A percentile compares a stretch with the other conserved stretches of the same genome.
Conservation (phyloP, 768 basidiomycete species). For the Punctularia strigosozonata region DNA sequence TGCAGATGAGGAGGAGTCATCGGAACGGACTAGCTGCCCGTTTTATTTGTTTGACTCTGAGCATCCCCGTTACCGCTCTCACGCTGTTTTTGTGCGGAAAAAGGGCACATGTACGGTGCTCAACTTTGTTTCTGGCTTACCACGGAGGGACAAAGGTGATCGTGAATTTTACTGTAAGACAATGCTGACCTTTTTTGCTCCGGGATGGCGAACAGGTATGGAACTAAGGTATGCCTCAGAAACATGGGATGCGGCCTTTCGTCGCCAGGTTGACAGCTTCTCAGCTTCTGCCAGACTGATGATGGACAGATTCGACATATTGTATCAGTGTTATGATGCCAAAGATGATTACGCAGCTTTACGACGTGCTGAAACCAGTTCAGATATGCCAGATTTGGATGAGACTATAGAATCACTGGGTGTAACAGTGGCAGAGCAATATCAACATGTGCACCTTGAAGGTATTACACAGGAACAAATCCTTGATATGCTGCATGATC, state of each 20-base stretch:
- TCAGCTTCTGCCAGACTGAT: conserved; percentile 7
- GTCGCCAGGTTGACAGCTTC: conserved; percentile 7
- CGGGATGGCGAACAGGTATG: conserved; percentile 13
- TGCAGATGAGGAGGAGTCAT: background rate
- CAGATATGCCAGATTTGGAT: background rate
- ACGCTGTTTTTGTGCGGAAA: background rate
- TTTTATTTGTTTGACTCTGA: conserved; percentile 9
- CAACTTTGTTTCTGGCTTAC: conserved; percentile 12
- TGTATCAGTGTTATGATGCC: conserved; percentile 20
- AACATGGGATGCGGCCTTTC: conserved; percentile 13
- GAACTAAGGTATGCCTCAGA: conserved; percentile 11
- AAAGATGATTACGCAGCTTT: conserved; percentile 16
- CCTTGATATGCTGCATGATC: no score
- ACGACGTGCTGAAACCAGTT: background rate
- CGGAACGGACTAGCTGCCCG: background rate
- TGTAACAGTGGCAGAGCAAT: background rate
- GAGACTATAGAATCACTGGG: background rate
- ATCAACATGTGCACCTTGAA: background rate
- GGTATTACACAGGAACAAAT: background rate
- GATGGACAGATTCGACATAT: conserved; percentile 16
- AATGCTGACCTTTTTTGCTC: conserved; percentile 20
- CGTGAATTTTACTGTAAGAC: conserved; percentile 20
- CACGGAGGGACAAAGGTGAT: conserved; percentile 17
- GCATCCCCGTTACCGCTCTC: background rate
- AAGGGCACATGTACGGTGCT: conserved; percentile 7